phyloP scores from a whole-genome alignment of 768 basidiomycete species.

The Agaricus blazei region DNA sequence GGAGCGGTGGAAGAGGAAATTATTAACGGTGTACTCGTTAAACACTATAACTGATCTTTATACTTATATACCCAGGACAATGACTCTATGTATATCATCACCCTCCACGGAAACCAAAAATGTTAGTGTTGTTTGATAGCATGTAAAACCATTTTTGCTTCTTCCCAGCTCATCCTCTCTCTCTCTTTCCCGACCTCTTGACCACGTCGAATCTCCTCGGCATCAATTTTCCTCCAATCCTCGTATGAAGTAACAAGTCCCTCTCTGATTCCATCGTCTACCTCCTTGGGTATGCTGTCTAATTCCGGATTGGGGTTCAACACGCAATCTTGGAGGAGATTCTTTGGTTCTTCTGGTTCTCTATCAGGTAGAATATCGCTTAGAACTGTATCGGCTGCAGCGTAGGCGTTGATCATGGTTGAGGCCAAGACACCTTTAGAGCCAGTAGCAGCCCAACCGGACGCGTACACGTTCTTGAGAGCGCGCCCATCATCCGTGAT shows the following conservation, averaged over 20 bases:
- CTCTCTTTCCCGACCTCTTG: conserved; percentile 58
- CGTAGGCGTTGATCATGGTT: conserved; percentile 91
- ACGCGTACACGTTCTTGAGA: conserved; percentile 72
- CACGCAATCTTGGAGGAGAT: conserved; percentile 8
- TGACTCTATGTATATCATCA: neutral
- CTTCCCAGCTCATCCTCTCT: conserved; percentile 72
- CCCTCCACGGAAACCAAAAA: too few species aligned
- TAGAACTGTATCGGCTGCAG: conserved; percentile 67
- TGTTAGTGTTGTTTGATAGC: neutral
- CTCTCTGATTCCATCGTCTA: conserved; percentile 34
- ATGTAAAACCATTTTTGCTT: conserved; percentile 30
- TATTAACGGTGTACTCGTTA: neutral
- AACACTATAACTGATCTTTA: neutral
- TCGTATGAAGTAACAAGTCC: conserved; percentile 53
- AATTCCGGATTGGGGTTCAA: conserved; percentile 33
- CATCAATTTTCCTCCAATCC: conserved; percentile 74
- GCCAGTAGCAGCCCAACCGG: conserved; percentile 91
- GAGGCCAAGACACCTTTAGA: conserved; percentile 88
- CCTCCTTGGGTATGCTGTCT: conserved; percentile 46
- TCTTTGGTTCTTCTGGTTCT: conserved; percentile 5
- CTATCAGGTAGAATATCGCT: conserved; percentile 37
- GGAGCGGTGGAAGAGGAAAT: neutral
- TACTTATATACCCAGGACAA: neutral
- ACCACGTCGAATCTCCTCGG: conserved; percentile 65
- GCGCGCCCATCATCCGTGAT: conserved; percentile 29